These are phyloP conservation scores for Knoxia roxburghii DNA, from an alignment of 257 asterid species.

Conservation along the genomic window DNA sequence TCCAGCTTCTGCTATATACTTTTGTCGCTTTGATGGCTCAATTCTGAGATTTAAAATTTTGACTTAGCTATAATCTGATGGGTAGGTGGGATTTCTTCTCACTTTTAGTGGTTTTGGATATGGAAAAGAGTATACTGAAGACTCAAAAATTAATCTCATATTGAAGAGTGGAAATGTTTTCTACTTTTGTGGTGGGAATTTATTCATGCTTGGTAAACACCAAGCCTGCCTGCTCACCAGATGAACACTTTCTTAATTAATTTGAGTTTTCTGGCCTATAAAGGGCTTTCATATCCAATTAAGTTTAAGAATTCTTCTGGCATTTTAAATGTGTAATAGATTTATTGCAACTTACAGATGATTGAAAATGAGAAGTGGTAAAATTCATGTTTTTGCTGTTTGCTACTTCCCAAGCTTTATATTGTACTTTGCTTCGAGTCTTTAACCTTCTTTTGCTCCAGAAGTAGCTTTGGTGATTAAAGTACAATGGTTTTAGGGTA, in stretches of 20 bases:
- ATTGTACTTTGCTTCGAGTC: neutral
- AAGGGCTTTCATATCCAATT: too few relatives aligned
- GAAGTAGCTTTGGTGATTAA: neutral
- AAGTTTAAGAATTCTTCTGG: neutral
- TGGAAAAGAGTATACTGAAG: neutral
- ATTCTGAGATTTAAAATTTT: neutral
- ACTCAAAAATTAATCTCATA: neutral
- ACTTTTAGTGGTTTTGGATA: too few relatives aligned
- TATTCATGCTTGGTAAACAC: neutral
- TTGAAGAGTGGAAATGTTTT: neutral
- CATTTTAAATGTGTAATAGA: neutral
- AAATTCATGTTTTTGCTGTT: neutral
- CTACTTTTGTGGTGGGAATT: neutral
- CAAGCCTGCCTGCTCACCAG: neutral
- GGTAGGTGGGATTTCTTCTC: too few relatives aligned
- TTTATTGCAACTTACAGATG: neutral
- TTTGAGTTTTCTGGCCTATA: neutral
- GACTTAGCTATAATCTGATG: too few relatives aligned
- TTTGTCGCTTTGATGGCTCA: slow-evolving; percentile 10
- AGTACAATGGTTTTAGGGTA: neutral
- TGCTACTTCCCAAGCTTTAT: neutral
- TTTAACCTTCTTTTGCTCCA: neutral
- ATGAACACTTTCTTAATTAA: neutral
- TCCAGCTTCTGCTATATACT: slow-evolving; percentile 12
- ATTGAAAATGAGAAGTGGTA: neutral